These are phyloP conservation scores for Penicillium sp. DNA, from an alignment of 2,329 filamentous ascomycete genomes.

Conservation along the genomic window DNA sequence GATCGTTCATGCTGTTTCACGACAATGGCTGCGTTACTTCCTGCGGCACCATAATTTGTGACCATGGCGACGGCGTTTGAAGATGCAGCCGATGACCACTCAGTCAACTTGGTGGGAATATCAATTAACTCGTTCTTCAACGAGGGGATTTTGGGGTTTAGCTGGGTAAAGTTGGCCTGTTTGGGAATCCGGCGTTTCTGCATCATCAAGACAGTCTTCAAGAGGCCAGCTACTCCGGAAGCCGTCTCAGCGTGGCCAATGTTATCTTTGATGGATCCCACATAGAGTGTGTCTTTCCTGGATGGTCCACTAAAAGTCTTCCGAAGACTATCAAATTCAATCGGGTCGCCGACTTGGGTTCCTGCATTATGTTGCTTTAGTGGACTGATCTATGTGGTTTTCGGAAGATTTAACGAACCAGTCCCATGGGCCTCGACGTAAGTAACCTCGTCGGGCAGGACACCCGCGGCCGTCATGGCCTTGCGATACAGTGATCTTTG, in stretches of 20 bases:
- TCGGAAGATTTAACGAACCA: neutral
- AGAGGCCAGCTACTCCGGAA: conserved; percentile 29
- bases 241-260: conserved; percentile 35
- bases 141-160: conserved; percentile 17
- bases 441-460: neutral
- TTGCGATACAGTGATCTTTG: conserved; percentile 30
- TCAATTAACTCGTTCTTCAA: neutral
- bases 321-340: conserved; percentile 26
- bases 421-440: conserved; percentile 29
- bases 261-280: conserved; percentile 33
- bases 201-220: conserved; percentile 32
- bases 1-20: conserved; percentile 7
- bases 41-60: conserved; percentile 31
- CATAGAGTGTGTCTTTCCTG: conserved; percentile 12
- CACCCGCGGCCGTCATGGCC: conserved; percentile 17
- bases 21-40: conserved; percentile 28
- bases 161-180: conserved; percentile 23
- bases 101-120: no score
- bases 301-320: conserved; percentile 13
- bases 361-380: conserved; percentile 8
- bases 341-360: conserved; percentile 29
- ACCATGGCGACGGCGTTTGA: conserved; percentile 14
- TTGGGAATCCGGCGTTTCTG: conserved; percentile 22
- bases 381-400: no score
- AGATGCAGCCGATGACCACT: no score